Base-by-base conservation (phyloP, 345 rosid genomes). In the Bruguiera parviflora region DNA sequence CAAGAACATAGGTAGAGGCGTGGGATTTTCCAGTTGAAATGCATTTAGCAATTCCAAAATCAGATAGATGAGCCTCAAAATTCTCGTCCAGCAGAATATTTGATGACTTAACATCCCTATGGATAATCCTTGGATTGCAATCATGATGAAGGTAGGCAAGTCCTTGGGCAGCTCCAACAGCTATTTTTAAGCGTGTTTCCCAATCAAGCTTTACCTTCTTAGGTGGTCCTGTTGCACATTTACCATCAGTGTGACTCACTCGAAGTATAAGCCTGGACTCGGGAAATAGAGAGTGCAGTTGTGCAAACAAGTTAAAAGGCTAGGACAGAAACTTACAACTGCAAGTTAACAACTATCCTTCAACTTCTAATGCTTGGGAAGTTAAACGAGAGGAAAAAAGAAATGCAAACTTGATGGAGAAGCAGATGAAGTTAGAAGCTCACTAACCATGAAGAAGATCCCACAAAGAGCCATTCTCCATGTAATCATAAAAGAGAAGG, bases 121-220 rank as follows among this genome's bases (percentile, higher is more conserved):
- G 99, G 60, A 95, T 81, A 66, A 95, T 90, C 32, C 98, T 71
- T 0, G 97, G 99, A 71, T 79, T 87, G 77, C 99, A 95, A 58
- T 95, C 97, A 51, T 92, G 99, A 73, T 95, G 99, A 78, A 95
- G 99, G 81, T 95, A 92, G 0, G 96, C 90, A 39, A 95, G 92
- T 58, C 99, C 99, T 75, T 92, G 98, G 0, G 99, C 93, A 61
- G 96, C 92, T 52, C 99, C 99, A 60, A 92, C 96, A 0, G 98
- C 96, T 65, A 92, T 79, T 63, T 79, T 90, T 83, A 95, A 33
- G 59, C 99, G 84, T 0, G 97, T 84, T 58, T 95, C 97, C 99
- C 98, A 95, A 59, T 92, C 96, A 53, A 95, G 93, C 75, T 90
- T 95, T 22, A 95, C 96, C 73, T 95, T 95, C 73, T 86, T 87